A percentile compares a stretch with the other conserved stretches of the same genome.
phyloP scores from a whole-genome alignment of 106 monocot species.

The Iris macrosiphon region DNA sequence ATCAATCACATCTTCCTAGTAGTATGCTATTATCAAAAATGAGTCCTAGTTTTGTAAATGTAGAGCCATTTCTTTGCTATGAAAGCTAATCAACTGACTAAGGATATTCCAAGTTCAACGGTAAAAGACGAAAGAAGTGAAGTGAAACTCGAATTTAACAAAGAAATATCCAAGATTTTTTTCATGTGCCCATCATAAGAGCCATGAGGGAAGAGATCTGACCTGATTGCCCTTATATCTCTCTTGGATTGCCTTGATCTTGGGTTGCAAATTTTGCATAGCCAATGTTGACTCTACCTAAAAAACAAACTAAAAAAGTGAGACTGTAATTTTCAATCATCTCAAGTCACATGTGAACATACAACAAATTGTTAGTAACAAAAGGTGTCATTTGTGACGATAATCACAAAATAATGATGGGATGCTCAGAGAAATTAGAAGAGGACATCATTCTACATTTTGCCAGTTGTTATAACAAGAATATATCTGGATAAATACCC shows the following conservation, averaged over 20 bases:
- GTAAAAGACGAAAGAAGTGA: too few relatives aligned
- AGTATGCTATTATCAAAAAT: too few relatives aligned
- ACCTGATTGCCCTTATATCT: conserved; percentile 96
- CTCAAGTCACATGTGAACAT: too few relatives aligned
- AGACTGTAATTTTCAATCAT: not conserved
- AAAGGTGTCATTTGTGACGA: too few relatives aligned
- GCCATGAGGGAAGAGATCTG: conserved; percentile 1
- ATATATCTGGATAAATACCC: not conserved
- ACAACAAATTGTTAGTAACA: too few relatives aligned
- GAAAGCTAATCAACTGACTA: too few relatives aligned
- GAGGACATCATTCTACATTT: not conserved
- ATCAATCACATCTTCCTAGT: too few relatives aligned
- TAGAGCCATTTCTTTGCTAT: too few relatives aligned
- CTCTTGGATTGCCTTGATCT: conserved; percentile 89
- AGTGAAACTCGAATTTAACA: not conserved
- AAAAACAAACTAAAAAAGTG: not conserved
- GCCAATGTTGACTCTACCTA: conserved; percentile 93
- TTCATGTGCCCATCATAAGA: too few relatives aligned
- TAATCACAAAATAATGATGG: too few relatives aligned
- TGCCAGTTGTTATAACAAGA: not conserved
- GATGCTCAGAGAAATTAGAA: not conserved
- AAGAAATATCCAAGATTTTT: not conserved
- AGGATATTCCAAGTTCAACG: too few relatives aligned
- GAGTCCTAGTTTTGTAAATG: too few relatives aligned
- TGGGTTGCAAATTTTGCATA: conserved; percentile 98